phyloP scores from a whole-genome alignment of 2,329 filamentous ascomycete genomes.

The Lojkania enalia region DNA sequence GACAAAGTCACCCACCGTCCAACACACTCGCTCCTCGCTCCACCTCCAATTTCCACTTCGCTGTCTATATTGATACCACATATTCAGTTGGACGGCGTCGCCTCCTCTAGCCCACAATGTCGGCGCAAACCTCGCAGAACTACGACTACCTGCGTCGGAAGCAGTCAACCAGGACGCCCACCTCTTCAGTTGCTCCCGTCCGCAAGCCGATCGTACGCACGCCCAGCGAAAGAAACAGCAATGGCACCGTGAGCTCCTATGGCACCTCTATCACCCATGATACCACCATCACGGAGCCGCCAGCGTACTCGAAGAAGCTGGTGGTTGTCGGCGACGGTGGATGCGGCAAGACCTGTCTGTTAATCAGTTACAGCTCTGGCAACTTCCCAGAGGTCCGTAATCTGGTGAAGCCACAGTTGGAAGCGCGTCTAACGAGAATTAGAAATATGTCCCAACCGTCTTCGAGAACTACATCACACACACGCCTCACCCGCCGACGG shows the following conservation, averaged over 20 bases:
- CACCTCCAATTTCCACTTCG: not conserved
- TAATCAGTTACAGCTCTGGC: conserved; percentile 98
- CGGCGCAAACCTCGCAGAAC: conserved; percentile 45
- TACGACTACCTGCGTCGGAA: conserved; percentile 63
- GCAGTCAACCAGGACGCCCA: conserved; percentile 51
- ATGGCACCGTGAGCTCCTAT: conserved; percentile 86
- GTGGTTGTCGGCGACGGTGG: conserved; percentile 97
- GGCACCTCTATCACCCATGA: conserved; percentile 75
- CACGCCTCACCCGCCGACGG: conserved; percentile 81
- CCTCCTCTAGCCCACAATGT: conserved; percentile 12
- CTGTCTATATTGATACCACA: conserved; percentile 9
- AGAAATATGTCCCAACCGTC: conserved; percentile 99
- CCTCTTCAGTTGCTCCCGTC: conserved; percentile 38
- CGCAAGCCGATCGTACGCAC: conserved; percentile 52
- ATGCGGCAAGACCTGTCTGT: conserved; percentile 95
- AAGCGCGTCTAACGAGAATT: conserved; percentile 3
- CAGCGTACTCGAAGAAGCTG: conserved; percentile 97
- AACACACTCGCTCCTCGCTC: conserved; percentile 2
- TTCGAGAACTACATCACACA: conserved; percentile 99
- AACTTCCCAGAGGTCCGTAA: conserved; percentile 92
- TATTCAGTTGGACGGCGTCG: not conserved
- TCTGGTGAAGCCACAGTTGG: not conserved
- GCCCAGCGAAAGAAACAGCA: conserved; percentile 71
- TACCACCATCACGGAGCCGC: conserved; percentile 87
- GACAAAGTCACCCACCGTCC: not conserved